Percentiles rank a stretch among this genome's conserved stretches.
phyloP scores from a whole-genome alignment of 345 rosid species.

The Brassica cretica region DNA sequence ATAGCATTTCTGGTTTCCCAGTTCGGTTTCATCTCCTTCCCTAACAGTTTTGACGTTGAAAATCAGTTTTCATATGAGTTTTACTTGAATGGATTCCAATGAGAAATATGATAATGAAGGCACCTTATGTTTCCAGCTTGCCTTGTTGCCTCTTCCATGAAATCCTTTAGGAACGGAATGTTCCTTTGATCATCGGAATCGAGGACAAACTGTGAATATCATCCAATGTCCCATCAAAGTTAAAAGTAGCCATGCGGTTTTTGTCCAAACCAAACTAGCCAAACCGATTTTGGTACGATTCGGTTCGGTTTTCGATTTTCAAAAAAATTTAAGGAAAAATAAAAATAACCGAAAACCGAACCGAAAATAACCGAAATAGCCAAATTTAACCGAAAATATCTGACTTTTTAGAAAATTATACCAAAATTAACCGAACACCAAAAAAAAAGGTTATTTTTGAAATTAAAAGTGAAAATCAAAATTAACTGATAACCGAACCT shows the following conservation, averaged over 20 bases:
- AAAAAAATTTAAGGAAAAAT: no score
- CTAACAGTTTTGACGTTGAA: slow-evolving; percentile 35
- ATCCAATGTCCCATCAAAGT: slow-evolving; percentile 5
- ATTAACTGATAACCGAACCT: no score
- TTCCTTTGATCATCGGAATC: slow-evolving; percentile 65
- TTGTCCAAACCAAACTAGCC: no score
- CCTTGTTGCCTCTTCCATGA: slow-evolving; percentile 41
- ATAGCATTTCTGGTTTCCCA: slow-evolving; percentile 56
- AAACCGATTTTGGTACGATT: no score
- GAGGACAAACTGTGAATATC: slow-evolving; percentile 50
- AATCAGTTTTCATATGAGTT: slow-evolving; percentile 9
- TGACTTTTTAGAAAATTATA: no score
- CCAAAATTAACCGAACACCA: no score
- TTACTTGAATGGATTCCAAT: not conserved
- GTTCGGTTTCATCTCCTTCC: slow-evolving; percentile 50
- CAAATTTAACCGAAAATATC: no score
- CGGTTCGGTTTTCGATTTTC: no score
- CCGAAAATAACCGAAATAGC: no score
- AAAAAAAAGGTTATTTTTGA: no score
- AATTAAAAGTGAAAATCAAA: no score
- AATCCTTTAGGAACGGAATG: slow-evolving; percentile 56
- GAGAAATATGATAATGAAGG: not conserved
- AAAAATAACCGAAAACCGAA: no score
- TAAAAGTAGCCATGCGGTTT: not conserved
- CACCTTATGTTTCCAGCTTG: slow-evolving; percentile 52